Conservation (phyloP, 805 yeast genomes). For the Debaryomyces prosopidis region DNA sequence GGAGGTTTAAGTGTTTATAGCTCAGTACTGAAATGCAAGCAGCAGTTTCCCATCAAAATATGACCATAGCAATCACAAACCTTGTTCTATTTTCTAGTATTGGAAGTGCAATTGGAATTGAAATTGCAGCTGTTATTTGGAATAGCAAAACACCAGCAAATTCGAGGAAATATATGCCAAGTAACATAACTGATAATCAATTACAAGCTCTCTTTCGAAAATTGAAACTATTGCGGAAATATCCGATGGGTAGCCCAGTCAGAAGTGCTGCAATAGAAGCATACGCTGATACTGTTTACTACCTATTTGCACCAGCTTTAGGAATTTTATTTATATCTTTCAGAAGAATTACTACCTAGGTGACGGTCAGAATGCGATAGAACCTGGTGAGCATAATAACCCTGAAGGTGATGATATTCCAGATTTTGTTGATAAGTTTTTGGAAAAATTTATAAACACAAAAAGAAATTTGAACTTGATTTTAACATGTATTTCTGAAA, state of each 20-base stretch:
- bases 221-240: slow-evolving; percentile 18
- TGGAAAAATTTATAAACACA: too few species aligned
- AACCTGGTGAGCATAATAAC: background rate
- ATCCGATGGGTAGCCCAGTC: slow-evolving; percentile 20
- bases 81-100: slow-evolving; percentile 31
- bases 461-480: too few species aligned
- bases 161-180: slow-evolving; percentile 28
- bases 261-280: slow-evolving; percentile 36
- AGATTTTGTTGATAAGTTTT: too few species aligned
- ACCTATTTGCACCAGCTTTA: slow-evolving; percentile 25
- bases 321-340: slow-evolving; percentile 29
- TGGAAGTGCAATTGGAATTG: slow-evolving; percentile 47
- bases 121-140: slow-evolving; percentile 39
- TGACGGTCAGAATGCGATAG: slow-evolving; percentile 12
- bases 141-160: slow-evolving; percentile 24
- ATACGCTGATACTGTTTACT: slow-evolving; percentile 26
- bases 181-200: slow-evolving; percentile 13
- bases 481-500: too few species aligned
- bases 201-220: slow-evolving; percentile 20
- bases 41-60: slow-evolving; percentile 42
- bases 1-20: slow-evolving; percentile 40
- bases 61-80: slow-evolving; percentile 39
- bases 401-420: background rate
- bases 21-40: slow-evolving; percentile 39
- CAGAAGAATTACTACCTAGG: slow-evolving; percentile 37